Evolutionary conservation across 2,329 filamentous ascomycete species (phyloP), one percentile per base, ranked within the genome.

Genomic region (Calonectria pteridis): DNA sequence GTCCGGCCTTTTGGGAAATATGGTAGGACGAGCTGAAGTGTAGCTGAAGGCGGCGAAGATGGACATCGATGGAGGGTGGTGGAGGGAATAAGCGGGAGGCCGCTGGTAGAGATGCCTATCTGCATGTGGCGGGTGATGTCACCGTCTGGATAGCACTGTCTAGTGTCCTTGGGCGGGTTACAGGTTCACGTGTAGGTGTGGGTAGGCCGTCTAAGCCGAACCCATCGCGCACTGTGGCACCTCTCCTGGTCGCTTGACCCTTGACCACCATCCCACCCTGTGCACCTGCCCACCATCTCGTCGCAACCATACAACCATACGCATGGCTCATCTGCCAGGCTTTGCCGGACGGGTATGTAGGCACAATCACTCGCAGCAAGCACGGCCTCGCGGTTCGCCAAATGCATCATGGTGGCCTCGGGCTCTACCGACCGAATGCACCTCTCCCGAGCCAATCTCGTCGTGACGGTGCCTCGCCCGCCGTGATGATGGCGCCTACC

Each of bases 171-270:
- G 29, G 13, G 53, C 11, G 14, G 5, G 43, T 5, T 28, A 2
- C 33, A 29, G 18, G 6, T 40, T 28, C 29, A 14, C 11, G 59
- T 49, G 59, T 9, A 18, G 23, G 23, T 1, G 14, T 28, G n/a
- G 23, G 59, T 64, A 43, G 37, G 40, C 59, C 59, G 40, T 49
- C 18, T 16, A 20, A 18, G 6, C 33, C 28, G 40, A n/a, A n/a
- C 13, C 13, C 20, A 28, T 14, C 14, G 20, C 35, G 31, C 64
- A 79, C 77, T 74, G 71, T 67, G 53, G 33, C 33, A 73, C 67
- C 65, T 28, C 71, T 63, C 55, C 46, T 50, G 76, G 77, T 79
- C 77, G 69, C 68, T 78, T 78, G 77, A 78, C 76, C 53, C 35
- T 66, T 37, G 49, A 37, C 59, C 59, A 46, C 50, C 50, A 65